These are phyloP conservation scores for Fusarium bactridioides DNA, from an alignment of 2,329 filamentous ascomycete species.

Conservation along the genomic window DNA sequence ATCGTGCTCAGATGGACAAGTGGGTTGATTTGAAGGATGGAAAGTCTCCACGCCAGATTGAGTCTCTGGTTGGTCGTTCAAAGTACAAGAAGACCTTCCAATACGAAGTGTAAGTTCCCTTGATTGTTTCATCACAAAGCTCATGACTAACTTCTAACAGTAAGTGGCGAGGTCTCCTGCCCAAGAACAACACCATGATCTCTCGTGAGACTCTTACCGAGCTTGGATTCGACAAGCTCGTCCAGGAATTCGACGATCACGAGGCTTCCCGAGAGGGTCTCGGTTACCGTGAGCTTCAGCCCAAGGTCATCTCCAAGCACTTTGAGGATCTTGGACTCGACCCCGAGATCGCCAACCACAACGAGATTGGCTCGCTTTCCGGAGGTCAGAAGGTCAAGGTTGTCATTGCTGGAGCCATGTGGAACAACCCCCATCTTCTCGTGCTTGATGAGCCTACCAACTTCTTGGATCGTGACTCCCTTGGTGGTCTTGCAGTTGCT, in stretches of 20 bases:
- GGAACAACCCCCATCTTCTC: conserved; percentile 98
- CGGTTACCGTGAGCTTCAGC: conserved; percentile 91
- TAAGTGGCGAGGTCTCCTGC: conserved; percentile 89
- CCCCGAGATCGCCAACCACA: conserved; percentile 98
- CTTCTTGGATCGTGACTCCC: conserved; percentile 97
- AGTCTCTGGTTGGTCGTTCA: conserved; percentile 91
- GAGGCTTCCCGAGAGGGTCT: conserved; percentile 98
- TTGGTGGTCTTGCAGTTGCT: conserved; percentile 95
- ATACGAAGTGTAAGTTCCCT: conserved; percentile 80
- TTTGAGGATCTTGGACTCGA: conserved; percentile 97
- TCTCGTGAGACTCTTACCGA: conserved; percentile 90
- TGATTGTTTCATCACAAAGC: not conserved
- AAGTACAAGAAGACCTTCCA: conserved; percentile 99
- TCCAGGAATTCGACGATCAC: conserved; percentile 99
- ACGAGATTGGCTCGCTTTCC: conserved; percentile 93
- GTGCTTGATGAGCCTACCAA: conserved; percentile 99
- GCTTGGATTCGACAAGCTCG: conserved; percentile 87
- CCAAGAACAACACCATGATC: conserved; percentile 92
- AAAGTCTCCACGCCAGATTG: conserved; percentile 77
- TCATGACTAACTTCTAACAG: conserved; percentile 52
- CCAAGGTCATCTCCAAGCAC: conserved; percentile 94
- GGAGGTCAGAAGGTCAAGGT: conserved; percentile 99
- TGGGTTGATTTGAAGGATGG: conserved; percentile 86
- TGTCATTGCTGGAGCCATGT: conserved; percentile 94
- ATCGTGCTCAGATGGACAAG: conserved; percentile 92